phyloP scores from a whole-genome alignment of 441 rosid species.

The Gossypium armourianum region DNA sequence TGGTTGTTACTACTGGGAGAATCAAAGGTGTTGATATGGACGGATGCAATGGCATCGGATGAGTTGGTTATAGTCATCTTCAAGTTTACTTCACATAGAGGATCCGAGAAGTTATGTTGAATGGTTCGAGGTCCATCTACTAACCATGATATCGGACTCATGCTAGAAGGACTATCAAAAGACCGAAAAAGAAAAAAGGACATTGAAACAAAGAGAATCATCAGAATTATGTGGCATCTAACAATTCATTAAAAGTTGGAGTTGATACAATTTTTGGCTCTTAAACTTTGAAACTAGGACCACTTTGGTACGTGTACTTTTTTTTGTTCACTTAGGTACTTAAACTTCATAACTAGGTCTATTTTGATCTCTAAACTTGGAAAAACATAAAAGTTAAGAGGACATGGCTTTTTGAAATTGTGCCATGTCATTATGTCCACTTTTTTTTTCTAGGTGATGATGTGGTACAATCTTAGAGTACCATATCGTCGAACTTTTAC shows the following conservation, averaged over 20 bases:
- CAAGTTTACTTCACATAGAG: conserved; percentile 55
- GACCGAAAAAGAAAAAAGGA: not conserved
- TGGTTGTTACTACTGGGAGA: conserved; percentile 21
- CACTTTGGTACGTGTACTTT: too few species aligned
- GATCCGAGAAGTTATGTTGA: conserved; percentile 49
- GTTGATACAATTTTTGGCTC: too few species aligned
- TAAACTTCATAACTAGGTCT: too few species aligned
- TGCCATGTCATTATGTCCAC: too few species aligned
- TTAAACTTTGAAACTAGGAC: too few species aligned
- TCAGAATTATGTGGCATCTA: not conserved
- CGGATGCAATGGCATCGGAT: conserved; percentile 36
- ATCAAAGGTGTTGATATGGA: conserved; percentile 43
- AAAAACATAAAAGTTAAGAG: too few species aligned
- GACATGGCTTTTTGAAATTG: too few species aligned
- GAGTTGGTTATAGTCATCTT: conserved; percentile 69
- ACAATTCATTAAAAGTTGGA: not conserved
- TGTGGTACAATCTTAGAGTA: too few species aligned
- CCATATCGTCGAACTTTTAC: too few species aligned
- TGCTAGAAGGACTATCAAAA: conserved; percentile 35
- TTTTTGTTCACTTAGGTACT: too few species aligned
- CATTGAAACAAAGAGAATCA: conserved; percentile 6
- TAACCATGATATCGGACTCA: conserved; percentile 63
- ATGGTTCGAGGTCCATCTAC: conserved; percentile 51
- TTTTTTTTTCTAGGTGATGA: too few species aligned
- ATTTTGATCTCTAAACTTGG: too few species aligned